Base-by-base conservation (phyloP, 805 yeast species). In the Candida silvatica region DNA sequence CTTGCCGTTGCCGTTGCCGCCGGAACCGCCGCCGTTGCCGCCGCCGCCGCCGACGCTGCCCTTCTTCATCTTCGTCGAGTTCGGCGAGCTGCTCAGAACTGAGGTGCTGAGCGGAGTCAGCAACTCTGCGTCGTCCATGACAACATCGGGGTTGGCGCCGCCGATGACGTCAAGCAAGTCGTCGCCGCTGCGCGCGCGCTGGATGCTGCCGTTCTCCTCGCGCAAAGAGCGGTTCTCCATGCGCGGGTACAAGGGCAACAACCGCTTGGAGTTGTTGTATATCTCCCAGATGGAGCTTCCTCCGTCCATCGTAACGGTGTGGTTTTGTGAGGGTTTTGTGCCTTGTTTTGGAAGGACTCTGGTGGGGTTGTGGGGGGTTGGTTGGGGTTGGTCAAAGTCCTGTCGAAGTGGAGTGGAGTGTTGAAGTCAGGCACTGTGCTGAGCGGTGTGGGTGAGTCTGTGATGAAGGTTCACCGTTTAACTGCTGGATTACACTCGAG, bases 261-360 rank as follows among this genome's bases (percentile, higher is more conserved):
- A 31, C 27, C 49, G 54, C 31, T 45, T 56, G 2, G 62, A 61
- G 17, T 54, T 47, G 16, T 53, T 37, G 34, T 59, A 59, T 2
- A 59, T 53, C 32, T 55, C 61, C 64, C 64, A 59, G 24, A 59
- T 57, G 11, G 62, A 54, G 20, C 49, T 46, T 19, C 50, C 35
- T 36, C 49, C 54, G 53, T 51, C 52, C 27, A 30, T 32, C 29
- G 7, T 31, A n/a, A 29, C 29, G 15, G 15, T 16, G 9, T 12
- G 15, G 11, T 27, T n/a, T 27, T 27, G 7, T 27, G 9, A 27
- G 14, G 12, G 11, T 29, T 18, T 7, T 19, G 17, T 6, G 17
- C 34, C 19, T n/a, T n/a, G n/a, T n/a, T n/a, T n/a, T n/a, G n/a
- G n/a, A n/a, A n/a, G n/a, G 18, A 22, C 24, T 22, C 12, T 22